phyloP scores from a whole-genome alignment of 495 filamentous ascomycete species.

The Umbilicaria muhlenbergii region DNA sequence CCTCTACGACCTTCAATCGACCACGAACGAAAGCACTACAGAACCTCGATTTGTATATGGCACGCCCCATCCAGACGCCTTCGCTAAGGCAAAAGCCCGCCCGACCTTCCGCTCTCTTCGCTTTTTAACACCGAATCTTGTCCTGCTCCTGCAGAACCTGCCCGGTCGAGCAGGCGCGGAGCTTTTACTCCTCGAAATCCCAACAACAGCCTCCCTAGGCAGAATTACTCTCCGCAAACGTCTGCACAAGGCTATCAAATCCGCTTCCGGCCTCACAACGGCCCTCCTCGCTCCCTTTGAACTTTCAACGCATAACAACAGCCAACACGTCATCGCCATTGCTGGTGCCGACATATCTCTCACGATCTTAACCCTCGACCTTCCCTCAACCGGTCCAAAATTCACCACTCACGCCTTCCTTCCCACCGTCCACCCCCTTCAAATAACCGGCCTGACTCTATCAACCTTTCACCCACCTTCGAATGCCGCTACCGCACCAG shows the following conservation, averaged over 20 bases:
- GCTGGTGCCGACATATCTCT: slow-evolving; percentile 74
- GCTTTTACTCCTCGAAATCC: slow-evolving; percentile 47
- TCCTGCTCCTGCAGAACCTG: slow-evolving; percentile 35
- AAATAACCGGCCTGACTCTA: slow-evolving; percentile 75
- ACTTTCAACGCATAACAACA: slow-evolving; percentile 32
- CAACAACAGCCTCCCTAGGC: slow-evolving; percentile 15
- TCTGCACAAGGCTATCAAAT: slow-evolving; percentile 40
- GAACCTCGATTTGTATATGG: slow-evolving; percentile 45
- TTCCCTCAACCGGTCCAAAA: slow-evolving; percentile 18
- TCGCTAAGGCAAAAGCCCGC: slow-evolving; percentile 23
- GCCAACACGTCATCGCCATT: slow-evolving; percentile 67
- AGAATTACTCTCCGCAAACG: slow-evolving; percentile 33
- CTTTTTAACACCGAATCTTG: slow-evolving; percentile 45
- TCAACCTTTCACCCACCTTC: slow-evolving; percentile 50
- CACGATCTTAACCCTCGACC: slow-evolving; percentile 57
- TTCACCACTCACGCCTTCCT: slow-evolving; percentile 49
- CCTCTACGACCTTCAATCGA: slow-evolving; percentile 18
- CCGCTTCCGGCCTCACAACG: slow-evolving; percentile 61
- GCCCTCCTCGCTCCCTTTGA: slow-evolving; percentile 39
- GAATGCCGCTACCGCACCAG: slow-evolving; percentile 28
- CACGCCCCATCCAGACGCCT: slow-evolving; percentile 35
- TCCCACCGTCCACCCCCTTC: slow-evolving; percentile 59
- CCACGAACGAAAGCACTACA: slow-evolving; percentile 27
- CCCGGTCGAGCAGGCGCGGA: slow-evolving; percentile 46
- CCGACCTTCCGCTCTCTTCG: slow-evolving; percentile 51